Percentiles rank a stretch among this genome's conserved stretches.
Conservation (phyloP, 495 filamentous ascomycete species). For the Podospora pseudocomata region DNA sequence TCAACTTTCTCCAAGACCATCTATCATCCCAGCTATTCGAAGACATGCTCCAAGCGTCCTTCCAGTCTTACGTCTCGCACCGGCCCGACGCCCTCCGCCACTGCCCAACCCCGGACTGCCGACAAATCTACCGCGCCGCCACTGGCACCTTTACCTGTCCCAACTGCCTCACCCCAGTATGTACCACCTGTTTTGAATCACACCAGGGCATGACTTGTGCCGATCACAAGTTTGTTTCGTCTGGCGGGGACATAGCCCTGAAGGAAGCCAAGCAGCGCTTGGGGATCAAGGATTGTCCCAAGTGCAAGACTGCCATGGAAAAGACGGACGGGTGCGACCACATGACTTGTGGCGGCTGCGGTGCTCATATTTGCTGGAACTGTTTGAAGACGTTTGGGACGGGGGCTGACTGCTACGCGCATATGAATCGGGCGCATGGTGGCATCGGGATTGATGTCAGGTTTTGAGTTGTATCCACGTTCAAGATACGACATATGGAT, state of each 20-base stretch:
- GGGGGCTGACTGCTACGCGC: conserved; percentile 10
- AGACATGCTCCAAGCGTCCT: conserved; percentile 36
- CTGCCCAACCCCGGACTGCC: conserved; percentile 44
- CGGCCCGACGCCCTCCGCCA: conserved; percentile 33
- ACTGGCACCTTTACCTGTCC: conserved; percentile 33
- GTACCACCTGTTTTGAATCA: conserved; percentile 37
- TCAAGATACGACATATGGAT: no score
- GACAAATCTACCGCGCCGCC: conserved; percentile 38
- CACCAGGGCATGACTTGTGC: conserved; percentile 40
- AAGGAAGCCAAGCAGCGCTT: conserved; percentile 28
- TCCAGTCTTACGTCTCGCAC: conserved; percentile 36
- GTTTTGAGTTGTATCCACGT: no score
- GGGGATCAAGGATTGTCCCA: conserved; percentile 29
- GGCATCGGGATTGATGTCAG: background rate
- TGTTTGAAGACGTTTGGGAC: conserved; percentile 23
- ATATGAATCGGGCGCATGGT: conserved; percentile 17
- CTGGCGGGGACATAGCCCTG: conserved; percentile 29
- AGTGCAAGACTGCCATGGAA: conserved; percentile 24
- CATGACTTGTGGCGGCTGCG: conserved; percentile 27
- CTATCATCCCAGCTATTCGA: conserved; percentile 40
- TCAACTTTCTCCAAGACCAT: conserved; percentile 35
- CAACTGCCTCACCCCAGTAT: conserved; percentile 35
- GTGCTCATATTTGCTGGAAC: conserved; percentile 29
- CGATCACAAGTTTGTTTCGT: conserved; percentile 29
- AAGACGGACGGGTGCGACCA: conserved; percentile 31